Percentiles rank a stretch among this genome's conserved stretches.
phyloP scores from a whole-genome alignment of 2,329 filamentous ascomycete genomes.

The Cordyceps tenuipes region DNA sequence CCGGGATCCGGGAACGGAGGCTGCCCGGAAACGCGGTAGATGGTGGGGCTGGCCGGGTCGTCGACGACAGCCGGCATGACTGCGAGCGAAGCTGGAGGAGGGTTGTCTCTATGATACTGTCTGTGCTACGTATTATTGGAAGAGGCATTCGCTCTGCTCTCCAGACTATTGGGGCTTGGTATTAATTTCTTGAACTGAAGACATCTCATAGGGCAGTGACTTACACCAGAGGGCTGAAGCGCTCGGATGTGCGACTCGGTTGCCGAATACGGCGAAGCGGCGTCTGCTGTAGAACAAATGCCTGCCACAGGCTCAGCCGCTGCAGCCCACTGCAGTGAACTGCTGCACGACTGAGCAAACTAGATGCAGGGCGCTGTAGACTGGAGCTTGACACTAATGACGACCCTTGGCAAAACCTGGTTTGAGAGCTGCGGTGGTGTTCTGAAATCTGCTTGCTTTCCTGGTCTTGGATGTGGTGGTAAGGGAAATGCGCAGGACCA shows the following conservation, averaged over 20 bases:
- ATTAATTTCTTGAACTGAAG: not conserved
- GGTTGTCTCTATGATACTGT: not conserved
- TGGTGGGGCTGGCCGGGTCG: conserved; percentile 62
- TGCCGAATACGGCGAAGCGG: not conserved
- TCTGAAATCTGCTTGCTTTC: conserved; percentile 10
- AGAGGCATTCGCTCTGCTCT: not conserved
- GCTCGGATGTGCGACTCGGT: not conserved
- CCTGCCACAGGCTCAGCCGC: not conserved
- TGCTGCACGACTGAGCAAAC: not conserved
- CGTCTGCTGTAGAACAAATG: not conserved
- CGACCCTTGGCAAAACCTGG: not conserved
- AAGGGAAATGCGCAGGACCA: conserved; percentile 11
- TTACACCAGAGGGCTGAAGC: not conserved
- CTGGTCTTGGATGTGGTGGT: not conserved
- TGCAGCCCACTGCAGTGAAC: not conserved
- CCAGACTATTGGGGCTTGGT: not conserved
- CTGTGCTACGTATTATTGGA: not conserved
- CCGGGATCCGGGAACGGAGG: conserved; percentile 55
- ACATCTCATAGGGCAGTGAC: not conserved
- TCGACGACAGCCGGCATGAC: conserved; percentile 72
- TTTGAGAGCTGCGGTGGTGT: conserved; percentile 11
- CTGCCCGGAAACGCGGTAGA: conserved; percentile 60
- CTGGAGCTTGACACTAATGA: not conserved
- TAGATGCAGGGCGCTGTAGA: not conserved
- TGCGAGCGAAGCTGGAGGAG: conserved; percentile 10